These are phyloP conservation scores for Tolypocladium tropicale DNA, from an alignment of 2,329 filamentous ascomycete genomes.

Conservation along the genomic window DNA sequence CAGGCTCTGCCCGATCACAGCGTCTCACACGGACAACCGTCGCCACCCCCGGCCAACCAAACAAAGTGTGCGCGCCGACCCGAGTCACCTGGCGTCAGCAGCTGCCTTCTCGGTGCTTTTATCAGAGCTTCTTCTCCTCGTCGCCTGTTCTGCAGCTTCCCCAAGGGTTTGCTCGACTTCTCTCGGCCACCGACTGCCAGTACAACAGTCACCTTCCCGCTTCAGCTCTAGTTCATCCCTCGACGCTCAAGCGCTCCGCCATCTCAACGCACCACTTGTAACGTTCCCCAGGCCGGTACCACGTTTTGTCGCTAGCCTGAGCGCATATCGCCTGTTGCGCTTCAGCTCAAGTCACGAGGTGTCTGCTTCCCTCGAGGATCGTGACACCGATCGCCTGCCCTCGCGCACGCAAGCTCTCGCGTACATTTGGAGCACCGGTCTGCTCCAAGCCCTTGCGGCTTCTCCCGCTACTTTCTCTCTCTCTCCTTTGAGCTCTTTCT, in stretches of 20 bases:
- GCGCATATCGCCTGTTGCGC: not conserved
- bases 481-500: too few species aligned
- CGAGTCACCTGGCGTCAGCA: not conserved
- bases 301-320: not conserved
- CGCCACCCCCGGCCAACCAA: not conserved
- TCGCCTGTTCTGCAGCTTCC: not conserved
- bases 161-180: not conserved
- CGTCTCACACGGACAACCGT: not conserved
- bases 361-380: not conserved
- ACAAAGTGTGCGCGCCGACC: not conserved
- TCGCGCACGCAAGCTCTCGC: not conserved
- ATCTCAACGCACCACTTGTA: conserved; percentile 3
- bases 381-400: not conserved
- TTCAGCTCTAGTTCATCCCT: conserved; percentile 3
- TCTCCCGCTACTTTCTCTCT: not conserved
- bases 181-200: not conserved
- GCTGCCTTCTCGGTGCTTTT: not conserved
- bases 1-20: not conserved
- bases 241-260: not conserved
- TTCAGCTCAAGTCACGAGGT: not conserved
- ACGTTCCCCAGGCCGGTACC: conserved; percentile 2
- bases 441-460: not conserved
- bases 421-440: not conserved
- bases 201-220: conserved; percentile 8
- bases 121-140: not conserved